These are phyloP conservation scores for Piper betle DNA, from an alignment of 164 flowering plant species.

Conservation along the genomic window DNA sequence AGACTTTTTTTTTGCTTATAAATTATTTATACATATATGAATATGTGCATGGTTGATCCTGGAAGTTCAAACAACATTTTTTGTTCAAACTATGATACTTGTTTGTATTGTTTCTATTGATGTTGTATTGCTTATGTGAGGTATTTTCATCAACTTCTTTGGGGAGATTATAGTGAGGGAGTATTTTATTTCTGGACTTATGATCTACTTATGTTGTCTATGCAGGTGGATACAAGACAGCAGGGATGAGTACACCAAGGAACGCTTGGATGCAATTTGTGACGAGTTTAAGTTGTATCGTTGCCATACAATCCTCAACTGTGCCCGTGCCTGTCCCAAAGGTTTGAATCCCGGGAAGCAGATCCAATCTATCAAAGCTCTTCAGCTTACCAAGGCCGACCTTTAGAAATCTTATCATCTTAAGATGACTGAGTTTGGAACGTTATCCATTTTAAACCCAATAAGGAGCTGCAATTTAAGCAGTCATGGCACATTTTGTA, in stretches of 20 bases:
- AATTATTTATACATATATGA: too few species aligned
- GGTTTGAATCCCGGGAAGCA: constrained; percentile 95
- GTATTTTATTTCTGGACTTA: too few species aligned
- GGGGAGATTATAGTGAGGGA: too few species aligned
- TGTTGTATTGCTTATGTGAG: background rate
- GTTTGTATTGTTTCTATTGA: too few species aligned
- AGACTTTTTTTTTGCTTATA: too few species aligned
- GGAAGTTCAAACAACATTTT: too few species aligned
- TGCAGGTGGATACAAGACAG: constrained; percentile 95
- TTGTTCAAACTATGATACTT: too few species aligned
- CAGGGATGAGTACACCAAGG: constrained; percentile 84
- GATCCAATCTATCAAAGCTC: constrained; percentile 63
- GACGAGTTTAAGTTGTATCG: constrained; percentile 96
- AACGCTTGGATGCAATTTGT: constrained; percentile 49
- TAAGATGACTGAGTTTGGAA: background rate
- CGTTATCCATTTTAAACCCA: background rate
- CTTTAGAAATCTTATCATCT: background rate
- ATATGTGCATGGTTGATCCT: too few species aligned
- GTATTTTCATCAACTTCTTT: background rate
- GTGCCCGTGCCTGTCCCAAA: constrained; percentile 97
- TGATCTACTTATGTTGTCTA: background rate
- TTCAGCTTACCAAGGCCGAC: constrained; percentile 19
- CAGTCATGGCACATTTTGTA: background rate
- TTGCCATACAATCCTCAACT: constrained; percentile 93
- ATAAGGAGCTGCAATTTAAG: background rate